Base-by-base conservation (phyloP, 306 rosid species). In the Trifolium dubium region DNA sequence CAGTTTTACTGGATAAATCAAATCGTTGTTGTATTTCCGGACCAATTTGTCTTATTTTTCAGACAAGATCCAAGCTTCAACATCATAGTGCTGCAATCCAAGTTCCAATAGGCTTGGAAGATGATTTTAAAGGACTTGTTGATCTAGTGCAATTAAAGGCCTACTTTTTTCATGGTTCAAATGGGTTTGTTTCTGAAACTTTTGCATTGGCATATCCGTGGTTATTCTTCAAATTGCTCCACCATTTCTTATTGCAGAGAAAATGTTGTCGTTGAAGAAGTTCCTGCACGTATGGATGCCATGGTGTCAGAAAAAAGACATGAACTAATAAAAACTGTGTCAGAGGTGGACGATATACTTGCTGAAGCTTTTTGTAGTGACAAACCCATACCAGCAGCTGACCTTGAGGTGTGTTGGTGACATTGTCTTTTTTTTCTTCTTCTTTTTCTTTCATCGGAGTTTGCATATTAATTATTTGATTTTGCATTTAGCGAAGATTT, bases 91-190 rank as follows among this genome's bases (percentile, higher is more conserved):
- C 98, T 74, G 98, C 96, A 39, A 23, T 93, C 56, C 98, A 93
- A 88, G 96, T 93, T 73, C 98, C 98, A 10, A 89, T 93, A 47
- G 98, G 98, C 47, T 86, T 93, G 83, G 98, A 93, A 86, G 93
- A 89, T 13, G 87, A 93, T 78, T 91, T 93, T 65, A 86, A 85
- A 82, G 98, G 98, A 78, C 96, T 93, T 28, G 17, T 93, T 76
- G 98, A 93, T 82, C 98, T 93, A 70, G 97, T 93, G 79, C 88
- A 86, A 65, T 82, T 81, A 55, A 93, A 91, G 79, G 97, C 97
- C 19, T 83, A 78, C 77, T 91, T 83, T 67, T 91, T 91, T 83
- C 92, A 80, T 19, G 98, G 96, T 65, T 74, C 92, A 62, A 93
- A 10, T 72, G 98, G 98, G 98, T 93, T 76, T 13, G 86, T 83